Conservation (phyloP, 345 rosid species). For the Nephelium lappaceum region DNA sequence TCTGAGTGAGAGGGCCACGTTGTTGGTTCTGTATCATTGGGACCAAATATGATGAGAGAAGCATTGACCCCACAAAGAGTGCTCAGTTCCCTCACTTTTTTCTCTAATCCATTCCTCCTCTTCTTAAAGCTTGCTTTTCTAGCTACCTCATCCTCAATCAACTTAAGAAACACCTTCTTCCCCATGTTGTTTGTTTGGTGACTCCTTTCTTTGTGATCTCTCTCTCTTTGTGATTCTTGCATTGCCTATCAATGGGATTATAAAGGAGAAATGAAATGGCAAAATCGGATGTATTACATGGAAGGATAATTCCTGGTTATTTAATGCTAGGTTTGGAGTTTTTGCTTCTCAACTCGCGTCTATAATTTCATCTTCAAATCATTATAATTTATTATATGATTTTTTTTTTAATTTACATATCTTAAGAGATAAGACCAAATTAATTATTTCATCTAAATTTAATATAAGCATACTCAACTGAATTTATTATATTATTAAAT, state of each 20-base stretch:
- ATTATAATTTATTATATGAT: too few relatives aligned
- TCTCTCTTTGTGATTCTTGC: background rate
- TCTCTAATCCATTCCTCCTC: constrained; percentile 41
- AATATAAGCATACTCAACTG: too few relatives aligned
- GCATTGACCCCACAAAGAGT: constrained; percentile 41
- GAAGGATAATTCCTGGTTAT: background rate
- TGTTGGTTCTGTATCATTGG: background rate
- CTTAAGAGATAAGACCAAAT: too few relatives aligned
- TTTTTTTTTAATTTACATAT: too few relatives aligned
- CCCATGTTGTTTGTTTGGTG: constrained; percentile 37
- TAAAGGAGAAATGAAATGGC: background rate
- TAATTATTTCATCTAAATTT: too few relatives aligned
- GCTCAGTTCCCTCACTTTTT: constrained; percentile 49
- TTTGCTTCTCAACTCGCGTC: too few relatives aligned
- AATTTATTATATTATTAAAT: too few relatives aligned
- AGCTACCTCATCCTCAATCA: constrained; percentile 39
- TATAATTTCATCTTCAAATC: too few relatives aligned
- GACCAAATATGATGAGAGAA: constrained; percentile 34
- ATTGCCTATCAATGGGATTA: background rate
- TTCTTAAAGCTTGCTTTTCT: constrained; percentile 46
- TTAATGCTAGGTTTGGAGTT: too few relatives aligned
- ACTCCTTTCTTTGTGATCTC: background rate
- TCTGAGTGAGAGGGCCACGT: constrained; percentile 40
- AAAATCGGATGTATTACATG: background rate
- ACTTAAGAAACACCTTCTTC: constrained; percentile 46